Evolutionary conservation across 352 stramenopile genomes (phyloP).

Genomic region (Phytophthora quininea): DNA sequence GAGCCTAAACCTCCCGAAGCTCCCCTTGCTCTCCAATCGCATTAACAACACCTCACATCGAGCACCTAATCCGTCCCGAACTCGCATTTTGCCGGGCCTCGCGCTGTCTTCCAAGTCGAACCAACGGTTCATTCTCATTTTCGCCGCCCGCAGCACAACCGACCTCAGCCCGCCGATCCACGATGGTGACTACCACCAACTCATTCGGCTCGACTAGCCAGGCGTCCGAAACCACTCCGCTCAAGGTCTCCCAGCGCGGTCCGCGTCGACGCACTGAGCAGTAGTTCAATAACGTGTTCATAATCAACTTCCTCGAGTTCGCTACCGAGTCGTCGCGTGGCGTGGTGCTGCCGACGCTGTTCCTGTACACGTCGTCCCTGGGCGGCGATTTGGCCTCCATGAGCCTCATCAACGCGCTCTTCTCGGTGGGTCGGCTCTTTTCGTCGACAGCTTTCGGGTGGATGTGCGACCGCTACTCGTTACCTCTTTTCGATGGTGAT

Average conservation of each 20-base stretch:
- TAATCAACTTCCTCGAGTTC: constrained; percentile 89
- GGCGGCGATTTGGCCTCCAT: constrained; percentile 80
- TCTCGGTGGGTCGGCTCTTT: constrained; percentile 80
- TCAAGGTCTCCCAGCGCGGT: constrained; percentile 48
- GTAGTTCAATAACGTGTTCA: constrained; percentile 81
- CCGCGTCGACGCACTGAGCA: constrained; percentile 45
- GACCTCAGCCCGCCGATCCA: no score
- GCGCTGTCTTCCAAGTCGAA: no score
- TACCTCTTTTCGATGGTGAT: constrained; percentile 81
- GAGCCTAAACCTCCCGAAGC: no score
- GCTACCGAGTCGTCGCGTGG: constrained; percentile 78
- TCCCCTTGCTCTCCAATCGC: no score
- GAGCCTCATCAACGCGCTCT: constrained; percentile 80
- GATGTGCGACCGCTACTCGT: constrained; percentile 86
- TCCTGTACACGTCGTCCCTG: constrained; percentile 86
- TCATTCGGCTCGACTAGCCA: no score
- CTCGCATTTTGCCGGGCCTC: no score
- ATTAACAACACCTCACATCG: no score
- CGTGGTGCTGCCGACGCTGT: constrained; percentile 80
- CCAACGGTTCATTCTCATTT: no score
- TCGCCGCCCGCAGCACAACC: no score
- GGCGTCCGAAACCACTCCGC: constrained; percentile 1
- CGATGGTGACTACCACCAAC: no score
- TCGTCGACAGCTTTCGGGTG: constrained; percentile 84
- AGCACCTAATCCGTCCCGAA: no score